Conservation (phyloP, 306 rosid genomes). For the Rosa chinensis region DNA sequence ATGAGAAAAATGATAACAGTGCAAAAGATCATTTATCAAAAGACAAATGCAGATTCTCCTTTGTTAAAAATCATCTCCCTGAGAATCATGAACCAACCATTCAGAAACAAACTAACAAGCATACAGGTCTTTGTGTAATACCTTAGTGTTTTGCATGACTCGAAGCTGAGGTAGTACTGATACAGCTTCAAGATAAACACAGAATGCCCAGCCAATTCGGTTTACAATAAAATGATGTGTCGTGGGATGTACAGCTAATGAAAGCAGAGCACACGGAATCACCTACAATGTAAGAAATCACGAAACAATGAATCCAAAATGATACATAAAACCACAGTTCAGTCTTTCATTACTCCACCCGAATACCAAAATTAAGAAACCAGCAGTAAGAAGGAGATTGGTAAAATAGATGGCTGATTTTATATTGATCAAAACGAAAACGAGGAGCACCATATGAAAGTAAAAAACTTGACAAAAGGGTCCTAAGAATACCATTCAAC, state of each 20-base stretch:
- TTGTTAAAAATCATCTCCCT: neutral
- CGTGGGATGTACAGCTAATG: conserved; percentile 62
- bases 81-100: neutral
- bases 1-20: neutral
- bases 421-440: neutral
- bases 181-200: conserved; percentile 87
- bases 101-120: neutral
- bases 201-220: conserved; percentile 73
- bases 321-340: neutral
- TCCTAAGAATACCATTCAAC: neutral
- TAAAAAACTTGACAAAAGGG: neutral
- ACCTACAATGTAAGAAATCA: conserved; percentile 36
- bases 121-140: conserved; percentile 1
- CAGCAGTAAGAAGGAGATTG: neutral
- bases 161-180: conserved; percentile 78
- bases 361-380: neutral
- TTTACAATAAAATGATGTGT: conserved; percentile 54
- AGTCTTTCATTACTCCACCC: neutral
- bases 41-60: neutral
- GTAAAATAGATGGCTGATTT: neutral
- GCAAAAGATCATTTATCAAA: neutral
- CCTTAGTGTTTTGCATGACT: conserved; percentile 81
- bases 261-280: conserved; percentile 56
- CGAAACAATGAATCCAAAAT: neutral
- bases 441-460: neutral